Conservation (phyloP, 2,329 filamentous ascomycete species). For the Tetracladium maxilliforme region DNA sequence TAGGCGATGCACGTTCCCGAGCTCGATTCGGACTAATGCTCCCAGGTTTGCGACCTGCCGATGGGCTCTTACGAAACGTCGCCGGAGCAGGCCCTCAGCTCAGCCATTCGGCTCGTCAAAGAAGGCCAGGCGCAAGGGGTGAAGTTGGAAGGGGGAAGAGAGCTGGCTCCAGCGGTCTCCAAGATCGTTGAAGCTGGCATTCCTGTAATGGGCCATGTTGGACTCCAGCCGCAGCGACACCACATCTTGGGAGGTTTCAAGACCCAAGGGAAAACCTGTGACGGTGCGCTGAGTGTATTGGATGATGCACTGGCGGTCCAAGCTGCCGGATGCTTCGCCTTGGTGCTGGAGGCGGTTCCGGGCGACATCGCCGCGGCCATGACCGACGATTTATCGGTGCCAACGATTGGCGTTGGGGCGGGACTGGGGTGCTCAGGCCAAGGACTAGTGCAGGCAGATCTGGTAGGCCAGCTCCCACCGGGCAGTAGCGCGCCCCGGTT, state of each 20-base stretch:
- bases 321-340: conserved; percentile 74
- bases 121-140: conserved; percentile 75
- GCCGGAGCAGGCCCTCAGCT: conserved; percentile 71
- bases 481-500: conserved; percentile 90
- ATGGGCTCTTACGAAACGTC: conserved; percentile 95
- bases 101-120: conserved; percentile 81
- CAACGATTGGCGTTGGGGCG: conserved; percentile 93
- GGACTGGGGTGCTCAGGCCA: conserved; percentile 91
- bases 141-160: conserved; percentile 84
- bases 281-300: conserved; percentile 58
- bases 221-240: conserved; percentile 85
- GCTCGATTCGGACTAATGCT: conserved; percentile 2
- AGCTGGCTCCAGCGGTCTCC: conserved; percentile 75
- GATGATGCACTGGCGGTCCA: conserved; percentile 81
- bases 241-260: conserved; percentile 87
- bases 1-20: conserved; percentile 31
- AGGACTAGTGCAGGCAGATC: conserved; percentile 90
- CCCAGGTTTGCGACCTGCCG: conserved; percentile 74
- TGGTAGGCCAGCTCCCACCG: conserved; percentile 84
- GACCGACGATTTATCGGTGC: conserved; percentile 66
- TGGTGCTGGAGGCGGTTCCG: conserved; percentile 85
- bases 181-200: conserved; percentile 82
- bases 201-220: conserved; percentile 85
- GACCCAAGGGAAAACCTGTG: conserved; percentile 79
- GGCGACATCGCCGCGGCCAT: conserved; percentile 69